Base-by-base conservation (phyloP, 805 yeast genomes). In the Kluyveromyces wickerhamii region DNA sequence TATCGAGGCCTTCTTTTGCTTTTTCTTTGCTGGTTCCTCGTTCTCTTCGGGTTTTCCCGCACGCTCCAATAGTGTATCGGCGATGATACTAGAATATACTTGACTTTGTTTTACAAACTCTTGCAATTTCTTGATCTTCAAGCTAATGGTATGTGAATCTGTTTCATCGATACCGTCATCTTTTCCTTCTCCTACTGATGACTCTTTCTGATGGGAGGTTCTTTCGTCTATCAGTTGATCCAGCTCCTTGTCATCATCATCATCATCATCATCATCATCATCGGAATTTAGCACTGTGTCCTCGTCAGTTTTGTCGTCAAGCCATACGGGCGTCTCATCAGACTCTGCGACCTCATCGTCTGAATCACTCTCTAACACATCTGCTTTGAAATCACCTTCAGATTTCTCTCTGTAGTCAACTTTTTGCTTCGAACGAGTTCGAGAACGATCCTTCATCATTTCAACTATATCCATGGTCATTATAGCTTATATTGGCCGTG, bases 61-160 rank as follows among this genome's bases (percentile, higher is more conserved):
- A 29, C 59, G 44, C 25, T 51, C 50, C 6, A 79, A 50, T 28
- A 89, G 67, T 8, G 88, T 79, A 34, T 86, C 88, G 3, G 94
- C 77, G 27, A 89, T 83, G 44, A 89, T 85, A 41, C 79, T 74
- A 1, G 96, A 81, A 58, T 85, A 89, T 2, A 88, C 73, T 52
- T 86, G 88, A 12, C 96, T 84, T 51, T 84, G 79, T 48, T 82
- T 80, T n/a, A 89, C 86, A 42, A 89, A 66, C 23, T 74, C 77
- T 38, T 83, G 72, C 35, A 89, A 62, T 36, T 85, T 69, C 35
- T 71, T 69, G 28, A 86, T 61, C 49, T 85, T 84, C 29, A 64
- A 60, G 25, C 76, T 74, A n/a, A 62, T 62, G 2, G 74, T 65
- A 13, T 72, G 57, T 6, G 57, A 55, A 36, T 75, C 65, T 29